phyloP scores from a whole-genome alignment of 768 basidiomycete species.

The Phlegmacium glaucopus region DNA sequence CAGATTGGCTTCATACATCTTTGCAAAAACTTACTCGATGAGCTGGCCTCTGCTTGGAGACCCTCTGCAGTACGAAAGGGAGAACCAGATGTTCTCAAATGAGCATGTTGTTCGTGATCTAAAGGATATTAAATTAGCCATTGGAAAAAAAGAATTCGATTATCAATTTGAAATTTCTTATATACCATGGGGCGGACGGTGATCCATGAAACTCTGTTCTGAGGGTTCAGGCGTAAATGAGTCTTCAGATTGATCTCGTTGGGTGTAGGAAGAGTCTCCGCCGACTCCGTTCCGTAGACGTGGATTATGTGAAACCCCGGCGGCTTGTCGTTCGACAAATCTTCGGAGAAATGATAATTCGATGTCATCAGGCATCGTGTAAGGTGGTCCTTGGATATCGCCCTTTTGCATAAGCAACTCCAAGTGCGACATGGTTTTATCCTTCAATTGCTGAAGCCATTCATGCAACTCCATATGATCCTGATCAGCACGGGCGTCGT shows the following conservation, averaged over 20 bases:
- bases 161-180: slow-evolving; percentile 5
- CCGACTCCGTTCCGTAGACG: slow-evolving; percentile 58
- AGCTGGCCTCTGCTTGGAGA: slow-evolving; percentile 53
- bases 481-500: slow-evolving; percentile 80
- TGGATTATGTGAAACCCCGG: slow-evolving; percentile 77
- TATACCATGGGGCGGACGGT: slow-evolving; percentile 32
- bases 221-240: slow-evolving; percentile 49
- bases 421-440: slow-evolving; percentile 86
- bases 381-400: slow-evolving; percentile 81
- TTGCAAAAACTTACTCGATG: slow-evolving; percentile 48
- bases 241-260: slow-evolving; percentile 43
- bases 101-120: slow-evolving; percentile 36
- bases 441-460: slow-evolving; percentile 84
- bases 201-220: slow-evolving; percentile 39
- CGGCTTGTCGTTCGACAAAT: slow-evolving; percentile 76
- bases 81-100: slow-evolving; percentile 47
- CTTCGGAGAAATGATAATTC: slow-evolving; percentile 77
- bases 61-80: slow-evolving; percentile 50
- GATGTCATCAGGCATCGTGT: slow-evolving; percentile 75
- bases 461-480: slow-evolving; percentile 89
- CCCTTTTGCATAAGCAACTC: slow-evolving; percentile 87
- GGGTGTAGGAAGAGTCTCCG: slow-evolving; percentile 31
- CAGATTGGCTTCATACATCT: slow-evolving; percentile 16
- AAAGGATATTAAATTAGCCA: background rate
- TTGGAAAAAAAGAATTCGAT: background rate